These are phyloP conservation scores for Colletotrichum simmondsii DNA, from an alignment of 2,329 filamentous ascomycete species.

Conservation along the genomic window DNA sequence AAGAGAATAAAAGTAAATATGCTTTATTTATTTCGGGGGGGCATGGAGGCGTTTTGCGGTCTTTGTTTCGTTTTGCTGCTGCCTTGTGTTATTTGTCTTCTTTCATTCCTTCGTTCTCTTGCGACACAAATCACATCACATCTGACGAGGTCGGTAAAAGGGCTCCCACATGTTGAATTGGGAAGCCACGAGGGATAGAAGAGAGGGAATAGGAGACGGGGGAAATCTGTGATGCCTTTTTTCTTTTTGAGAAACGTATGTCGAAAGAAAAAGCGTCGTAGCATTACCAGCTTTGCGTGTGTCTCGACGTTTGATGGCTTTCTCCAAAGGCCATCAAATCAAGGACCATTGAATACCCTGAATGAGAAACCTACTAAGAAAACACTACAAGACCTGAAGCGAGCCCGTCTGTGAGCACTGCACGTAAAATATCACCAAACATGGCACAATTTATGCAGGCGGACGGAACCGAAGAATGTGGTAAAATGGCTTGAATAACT, in stretches of 20 bases:
- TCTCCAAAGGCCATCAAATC: conserved; percentile 4
- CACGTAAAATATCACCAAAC: background rate
- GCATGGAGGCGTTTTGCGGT: conserved; percentile 27
- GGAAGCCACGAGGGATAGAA: background rate
- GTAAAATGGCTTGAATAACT: conserved; percentile 22
- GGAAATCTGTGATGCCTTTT: background rate
- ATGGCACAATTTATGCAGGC: background rate
- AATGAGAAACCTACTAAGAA: conserved; percentile 13
- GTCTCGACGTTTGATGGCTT: background rate
- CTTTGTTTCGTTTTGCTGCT: conserved; percentile 11
- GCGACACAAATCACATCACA: background rate
- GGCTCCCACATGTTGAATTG: background rate
- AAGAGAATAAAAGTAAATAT: conserved; percentile 33
- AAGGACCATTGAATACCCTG: conserved; percentile 26
- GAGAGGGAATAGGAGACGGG: background rate
- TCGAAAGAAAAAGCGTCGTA: conserved; percentile 3
- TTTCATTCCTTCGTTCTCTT: background rate
- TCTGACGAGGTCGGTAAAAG: background rate
- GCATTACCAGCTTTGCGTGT: background rate
- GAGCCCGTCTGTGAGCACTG: background rate
- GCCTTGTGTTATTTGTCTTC: background rate
- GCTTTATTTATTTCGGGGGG: conserved; percentile 15
- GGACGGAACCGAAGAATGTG: background rate
- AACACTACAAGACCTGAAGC: background rate
- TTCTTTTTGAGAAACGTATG: conserved; percentile 15